Evolutionary conservation across 768 basidiomycete species (phyloP), one percentile per base, ranked within the genome.

Genomic region (Boletus coccyginus): DNA sequence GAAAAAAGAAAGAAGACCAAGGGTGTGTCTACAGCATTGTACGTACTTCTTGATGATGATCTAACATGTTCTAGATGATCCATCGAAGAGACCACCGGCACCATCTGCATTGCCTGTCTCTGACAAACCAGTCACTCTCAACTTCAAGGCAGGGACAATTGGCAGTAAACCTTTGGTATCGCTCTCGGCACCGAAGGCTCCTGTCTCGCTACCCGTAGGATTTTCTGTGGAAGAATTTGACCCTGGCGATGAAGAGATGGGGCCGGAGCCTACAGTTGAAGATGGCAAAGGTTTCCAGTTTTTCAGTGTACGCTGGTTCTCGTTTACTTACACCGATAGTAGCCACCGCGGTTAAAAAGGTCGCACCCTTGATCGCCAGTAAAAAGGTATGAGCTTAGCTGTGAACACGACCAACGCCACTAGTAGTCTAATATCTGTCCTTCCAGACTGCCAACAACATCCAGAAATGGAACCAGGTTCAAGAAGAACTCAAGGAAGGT

Each of bases 391-490:
- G 72, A 59, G 57, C 31, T 4, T 1, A 46, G 11, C 3, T 38
- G 6, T 27, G 3, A 24, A 39, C 31, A 12, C 49, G 7, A 8
- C 44, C 19, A 14, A 46, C 32, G 16, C 17, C 21, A 10, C 19
- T 24, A 9, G 17, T 46, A n/a, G 49, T 33, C n/a, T 64, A 43
- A 60, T 50, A 29, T 56, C 16, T 46, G 9, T 50, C 27, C 27
- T 4, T 27, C 27, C 41, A 68, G 92, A 90, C 86, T 44, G 90
- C 83, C 47, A 90, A 82, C 70, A 94, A 94, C 65, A 98, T 99
- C 68, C 87, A 81, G 65, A 98, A 98, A 70, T 99, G 96, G 97
- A 98, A 95, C 69, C 88, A 88, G 75, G 92, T 95, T 11, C 92
- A 96, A 73, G 88, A 88, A 73, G 95, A 94, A 65, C 79, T 97